Percentiles rank a stretch among this genome's conserved stretches.
phyloP scores from a whole-genome alignment of 116 monocot species.

The Trichopus zeylanicus region DNA sequence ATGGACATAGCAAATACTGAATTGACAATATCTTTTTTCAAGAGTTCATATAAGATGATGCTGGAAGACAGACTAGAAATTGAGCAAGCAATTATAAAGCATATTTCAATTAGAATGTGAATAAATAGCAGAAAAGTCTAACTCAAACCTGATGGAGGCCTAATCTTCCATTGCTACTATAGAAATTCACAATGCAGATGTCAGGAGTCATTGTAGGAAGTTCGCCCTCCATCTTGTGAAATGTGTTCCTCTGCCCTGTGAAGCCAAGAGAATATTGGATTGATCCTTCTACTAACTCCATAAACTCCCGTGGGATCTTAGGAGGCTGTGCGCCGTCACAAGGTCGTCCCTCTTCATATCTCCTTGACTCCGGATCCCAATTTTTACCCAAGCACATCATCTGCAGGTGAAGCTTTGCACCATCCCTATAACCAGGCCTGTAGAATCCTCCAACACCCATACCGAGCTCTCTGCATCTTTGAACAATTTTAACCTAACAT shows the following conservation, averaged over 20 bases:
- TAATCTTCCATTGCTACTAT: slow-evolving; percentile 34
- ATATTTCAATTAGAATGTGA: too few relatives aligned
- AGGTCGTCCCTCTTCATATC: slow-evolving; percentile 23
- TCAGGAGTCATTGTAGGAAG: slow-evolving; percentile 48
- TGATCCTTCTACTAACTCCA: slow-evolving; percentile 26
- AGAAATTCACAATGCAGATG: slow-evolving; percentile 60
- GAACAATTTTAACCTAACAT: slow-evolving; percentile 34
- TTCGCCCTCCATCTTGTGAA: slow-evolving; percentile 13
- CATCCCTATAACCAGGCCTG: slow-evolving; percentile 45
- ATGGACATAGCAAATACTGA: too few relatives aligned
- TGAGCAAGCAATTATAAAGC: too few relatives aligned
- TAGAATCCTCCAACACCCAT: slow-evolving; percentile 53
- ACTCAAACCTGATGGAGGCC: slow-evolving; percentile 58
- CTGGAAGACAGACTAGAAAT: too few relatives aligned
- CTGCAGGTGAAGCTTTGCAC: slow-evolving; percentile 38
- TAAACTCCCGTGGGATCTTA: slow-evolving; percentile 35
- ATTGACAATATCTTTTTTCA: too few relatives aligned
- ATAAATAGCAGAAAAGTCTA: background rate
- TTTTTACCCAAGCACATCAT: slow-evolving; percentile 77
- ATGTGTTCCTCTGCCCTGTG: background rate
- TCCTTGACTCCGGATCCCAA: slow-evolving; percentile 46
- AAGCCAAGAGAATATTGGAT: slow-evolving; percentile 29
- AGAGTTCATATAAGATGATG: too few relatives aligned
- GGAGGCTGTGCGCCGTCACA: slow-evolving; percentile 45
- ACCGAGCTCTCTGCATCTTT: slow-evolving; percentile 40